Conservation (phyloP, 108 stramenopile genomes). For the Nitzschia palea region DNA sequence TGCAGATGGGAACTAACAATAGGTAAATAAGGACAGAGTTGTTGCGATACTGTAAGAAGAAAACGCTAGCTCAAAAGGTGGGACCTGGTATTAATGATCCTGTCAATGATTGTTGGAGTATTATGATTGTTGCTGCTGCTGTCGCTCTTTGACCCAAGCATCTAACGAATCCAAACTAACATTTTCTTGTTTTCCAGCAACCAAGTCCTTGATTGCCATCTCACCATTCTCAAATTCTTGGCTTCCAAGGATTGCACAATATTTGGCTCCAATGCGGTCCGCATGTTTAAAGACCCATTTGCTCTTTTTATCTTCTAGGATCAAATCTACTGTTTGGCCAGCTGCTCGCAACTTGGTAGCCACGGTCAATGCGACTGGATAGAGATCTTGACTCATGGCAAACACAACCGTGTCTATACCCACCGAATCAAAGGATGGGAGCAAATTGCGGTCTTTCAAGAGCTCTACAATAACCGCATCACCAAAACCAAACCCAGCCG, state of each 20-base stretch:
- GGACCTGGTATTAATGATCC: no score
- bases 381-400: conserved; percentile 73
- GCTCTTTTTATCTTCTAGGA: conserved; percentile 89
- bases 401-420: conserved; percentile 85
- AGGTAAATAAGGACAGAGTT: no score
- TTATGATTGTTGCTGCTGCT: neutral
- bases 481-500: conserved; percentile 97
- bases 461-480: conserved; percentile 98
- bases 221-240: conserved; percentile 86
- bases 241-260: conserved; percentile 87
- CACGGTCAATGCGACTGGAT: conserved; percentile 58
- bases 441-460: conserved; percentile 80
- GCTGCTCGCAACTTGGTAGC: conserved; percentile 64
- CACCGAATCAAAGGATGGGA: conserved; percentile 84
- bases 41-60: no score
- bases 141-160: conserved; percentile 10
- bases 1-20: no score
- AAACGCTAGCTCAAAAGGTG: no score
- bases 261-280: conserved; percentile 83
- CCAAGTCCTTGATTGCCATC: conserved; percentile 82
- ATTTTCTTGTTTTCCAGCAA: conserved; percentile 40
- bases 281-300: conserved; percentile 98
- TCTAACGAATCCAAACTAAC: conserved; percentile 3
- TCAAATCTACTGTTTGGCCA: conserved; percentile 89
- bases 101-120: no score